Percentiles rank a stretch among this genome's conserved stretches.
These are phyloP conservation scores for Torulaspora quercuum DNA, from an alignment of 805 yeast genomes.

Conservation along the genomic window DNA sequence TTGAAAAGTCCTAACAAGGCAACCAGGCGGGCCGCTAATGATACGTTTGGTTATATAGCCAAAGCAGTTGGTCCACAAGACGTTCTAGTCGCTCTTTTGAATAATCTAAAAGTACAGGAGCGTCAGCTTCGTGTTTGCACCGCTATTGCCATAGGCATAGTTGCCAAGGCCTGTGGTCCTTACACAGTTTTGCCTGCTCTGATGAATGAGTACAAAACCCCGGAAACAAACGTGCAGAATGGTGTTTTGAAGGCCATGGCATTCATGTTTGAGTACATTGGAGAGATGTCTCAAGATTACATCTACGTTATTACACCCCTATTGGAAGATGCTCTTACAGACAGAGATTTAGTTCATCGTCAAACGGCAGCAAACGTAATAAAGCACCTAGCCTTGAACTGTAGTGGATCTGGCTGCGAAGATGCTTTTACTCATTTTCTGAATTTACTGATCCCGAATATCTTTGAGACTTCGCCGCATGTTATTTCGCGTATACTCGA, in stretches of 20 bases:
- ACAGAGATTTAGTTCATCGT: slow-evolving; percentile 86
- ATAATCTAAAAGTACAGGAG: slow-evolving; percentile 86
- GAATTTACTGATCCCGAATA: slow-evolving; percentile 80
- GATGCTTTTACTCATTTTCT: slow-evolving; percentile 80
- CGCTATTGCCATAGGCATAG: slow-evolving; percentile 96
- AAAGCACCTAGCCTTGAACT: slow-evolving; percentile 74
- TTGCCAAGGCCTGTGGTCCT: slow-evolving; percentile 89
- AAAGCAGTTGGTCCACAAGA: slow-evolving; percentile 95
- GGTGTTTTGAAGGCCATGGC: slow-evolving; percentile 90
- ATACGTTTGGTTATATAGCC: slow-evolving; percentile 87
- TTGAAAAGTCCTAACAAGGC: slow-evolving; percentile 73
- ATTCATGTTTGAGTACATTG: slow-evolving; percentile 88
- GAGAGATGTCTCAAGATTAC: slow-evolving; percentile 75
- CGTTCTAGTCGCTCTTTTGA: slow-evolving; percentile 76
- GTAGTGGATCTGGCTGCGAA: slow-evolving; percentile 70
- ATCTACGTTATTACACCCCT: slow-evolving; percentile 75
- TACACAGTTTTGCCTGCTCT: slow-evolving; percentile 91
- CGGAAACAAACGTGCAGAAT: slow-evolving; percentile 90
- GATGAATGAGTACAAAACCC: slow-evolving; percentile 91
- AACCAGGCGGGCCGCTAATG: slow-evolving; percentile 80
- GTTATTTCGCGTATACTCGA: slow-evolving; percentile 80
- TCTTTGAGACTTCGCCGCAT: slow-evolving; percentile 94
- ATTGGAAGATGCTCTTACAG: slow-evolving; percentile 84
- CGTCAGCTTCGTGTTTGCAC: slow-evolving; percentile 95
- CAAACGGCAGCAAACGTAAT: slow-evolving; percentile 93